phyloP scores from a whole-genome alignment of 805 yeast genomes.

The Myxozyma mucilagina region DNA sequence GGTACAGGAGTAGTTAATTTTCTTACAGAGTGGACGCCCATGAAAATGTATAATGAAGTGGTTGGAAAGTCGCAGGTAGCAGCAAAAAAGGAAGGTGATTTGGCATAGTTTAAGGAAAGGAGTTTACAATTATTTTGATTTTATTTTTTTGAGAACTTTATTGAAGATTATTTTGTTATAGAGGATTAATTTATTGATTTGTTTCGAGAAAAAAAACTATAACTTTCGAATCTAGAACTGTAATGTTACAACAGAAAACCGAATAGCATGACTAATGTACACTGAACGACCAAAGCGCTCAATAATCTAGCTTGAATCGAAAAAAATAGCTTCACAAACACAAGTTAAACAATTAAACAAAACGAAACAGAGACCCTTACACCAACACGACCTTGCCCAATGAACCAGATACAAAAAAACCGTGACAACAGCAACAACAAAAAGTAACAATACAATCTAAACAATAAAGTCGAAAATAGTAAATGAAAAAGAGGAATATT shows the following conservation, averaged over 20 bases:
- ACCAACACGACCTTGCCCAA: neutral
- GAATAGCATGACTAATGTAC: no score
- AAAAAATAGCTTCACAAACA: no score
- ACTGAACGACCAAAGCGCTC: no score
- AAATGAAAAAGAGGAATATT: neutral
- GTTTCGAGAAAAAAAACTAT: no score
- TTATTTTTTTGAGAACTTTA: neutral
- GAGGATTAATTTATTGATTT: no score
- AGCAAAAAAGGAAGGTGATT: neutral
- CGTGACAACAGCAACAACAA: neutral
- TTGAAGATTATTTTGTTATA: no score
- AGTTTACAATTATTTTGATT: neutral
- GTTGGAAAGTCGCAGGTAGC: neutral
- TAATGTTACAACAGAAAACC: no score
- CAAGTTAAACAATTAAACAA: no score
- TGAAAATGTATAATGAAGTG: slow-evolving; percentile 15
- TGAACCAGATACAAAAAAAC: neutral
- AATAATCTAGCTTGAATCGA: no score
- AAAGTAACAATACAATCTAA: neutral
- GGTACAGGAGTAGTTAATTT: slow-evolving; percentile 11
- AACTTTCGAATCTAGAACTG: no score
- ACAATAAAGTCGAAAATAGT: neutral
- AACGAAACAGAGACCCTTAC: no score
- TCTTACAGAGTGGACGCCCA: slow-evolving; percentile 26
- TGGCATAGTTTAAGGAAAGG: neutral